phyloP scores from a whole-genome alignment of 1,284 basidiomycete genomes.

The Ustilago esculenta region DNA sequence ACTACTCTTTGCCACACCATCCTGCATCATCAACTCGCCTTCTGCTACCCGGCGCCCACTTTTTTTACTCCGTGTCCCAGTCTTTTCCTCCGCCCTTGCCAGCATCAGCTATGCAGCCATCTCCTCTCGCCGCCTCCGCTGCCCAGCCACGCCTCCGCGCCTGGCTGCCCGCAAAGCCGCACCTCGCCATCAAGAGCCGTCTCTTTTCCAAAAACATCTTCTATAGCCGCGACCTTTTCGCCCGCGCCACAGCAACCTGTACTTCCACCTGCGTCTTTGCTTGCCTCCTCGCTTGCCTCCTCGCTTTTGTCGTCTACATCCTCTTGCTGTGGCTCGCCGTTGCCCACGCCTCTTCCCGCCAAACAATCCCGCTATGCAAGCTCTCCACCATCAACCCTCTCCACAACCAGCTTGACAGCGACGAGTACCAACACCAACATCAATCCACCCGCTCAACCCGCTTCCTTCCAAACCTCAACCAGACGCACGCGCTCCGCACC shows the following conservation, averaged over 20 bases:
- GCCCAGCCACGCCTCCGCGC: not conserved
- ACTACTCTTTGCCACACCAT: not conserved
- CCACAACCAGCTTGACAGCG: conserved; percentile 35
- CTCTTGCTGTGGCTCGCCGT: not conserved
- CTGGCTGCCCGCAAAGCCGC: conserved; percentile 14
- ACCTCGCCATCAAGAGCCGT: conserved; percentile 12
- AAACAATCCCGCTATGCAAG: conserved; percentile 24
- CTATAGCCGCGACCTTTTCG: conserved; percentile 13
- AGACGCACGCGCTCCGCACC: conserved; percentile 21
- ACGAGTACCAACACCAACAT: conserved; percentile 47
- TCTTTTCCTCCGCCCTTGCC: no score
- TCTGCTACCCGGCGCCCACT: no score
- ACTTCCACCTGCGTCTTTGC: conserved; percentile 9
- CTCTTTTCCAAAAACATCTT: conserved; percentile 28
- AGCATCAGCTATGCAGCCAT: conserved; percentile 8
- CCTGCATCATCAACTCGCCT: no score
- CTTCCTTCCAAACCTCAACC: conserved; percentile 32
- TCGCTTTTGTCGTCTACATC: conserved; percentile 6
- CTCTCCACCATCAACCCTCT: conserved; percentile 15
- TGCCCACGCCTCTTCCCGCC: conserved; percentile 1
- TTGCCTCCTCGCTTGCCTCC: not conserved
- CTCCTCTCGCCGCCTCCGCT: not conserved
- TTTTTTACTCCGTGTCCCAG: not conserved
- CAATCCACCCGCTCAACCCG: conserved; percentile 11
- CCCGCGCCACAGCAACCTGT: conserved; percentile 16